Evolutionary conservation across 768 basidiomycete genomes (phyloP).

Genomic region (Agaricus blazei): DNA sequence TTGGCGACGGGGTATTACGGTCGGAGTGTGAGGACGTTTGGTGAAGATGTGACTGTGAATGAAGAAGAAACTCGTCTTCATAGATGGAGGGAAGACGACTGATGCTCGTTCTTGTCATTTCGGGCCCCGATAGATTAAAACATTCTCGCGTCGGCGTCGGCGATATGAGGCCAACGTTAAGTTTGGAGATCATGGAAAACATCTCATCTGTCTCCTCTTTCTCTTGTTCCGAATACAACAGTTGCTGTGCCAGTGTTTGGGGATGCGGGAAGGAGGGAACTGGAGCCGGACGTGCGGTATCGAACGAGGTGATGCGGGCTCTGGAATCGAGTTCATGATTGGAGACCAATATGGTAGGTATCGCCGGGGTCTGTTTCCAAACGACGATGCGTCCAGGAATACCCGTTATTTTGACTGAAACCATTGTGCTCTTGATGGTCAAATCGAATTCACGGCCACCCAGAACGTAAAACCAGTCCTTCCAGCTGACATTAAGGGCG

Average conservation of each 20-base stretch:
- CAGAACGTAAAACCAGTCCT: slow-evolving; percentile 30
- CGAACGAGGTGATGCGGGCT: slow-evolving; percentile 25
- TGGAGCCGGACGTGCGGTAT: slow-evolving; percentile 14
- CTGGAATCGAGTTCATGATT: slow-evolving; percentile 13
- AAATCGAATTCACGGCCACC: slow-evolving; percentile 30
- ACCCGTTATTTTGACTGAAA: slow-evolving; percentile 24
- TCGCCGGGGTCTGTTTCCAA: slow-evolving; percentile 23
- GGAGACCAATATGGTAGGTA: slow-evolving; percentile 14
- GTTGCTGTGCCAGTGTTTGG: slow-evolving; percentile 29
- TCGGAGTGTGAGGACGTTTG: slow-evolving; percentile 9
- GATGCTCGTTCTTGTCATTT: slow-evolving; percentile 7
- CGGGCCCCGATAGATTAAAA: slow-evolving; percentile 17
- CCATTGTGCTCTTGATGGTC: slow-evolving; percentile 22
- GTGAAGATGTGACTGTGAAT: slow-evolving; percentile 11
- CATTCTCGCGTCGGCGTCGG: slow-evolving; percentile 29
- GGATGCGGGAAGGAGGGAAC: slow-evolving; percentile 16
- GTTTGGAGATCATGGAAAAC: slow-evolving; percentile 29
- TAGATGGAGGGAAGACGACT: slow-evolving; percentile 15
- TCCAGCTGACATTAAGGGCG: slow-evolving; percentile 27
- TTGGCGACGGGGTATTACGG: not conserved
- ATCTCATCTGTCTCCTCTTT: slow-evolving; percentile 29
- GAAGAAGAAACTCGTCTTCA: slow-evolving; percentile 1
- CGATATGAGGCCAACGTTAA: slow-evolving; percentile 20
- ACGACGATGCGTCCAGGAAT: slow-evolving; percentile 11
- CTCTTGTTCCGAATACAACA: slow-evolving; percentile 25